These are phyloP conservation scores for Pseudogymnoascus sp. DNA, from an alignment of 2,329 filamentous ascomycete genomes.

Conservation along the genomic window DNA sequence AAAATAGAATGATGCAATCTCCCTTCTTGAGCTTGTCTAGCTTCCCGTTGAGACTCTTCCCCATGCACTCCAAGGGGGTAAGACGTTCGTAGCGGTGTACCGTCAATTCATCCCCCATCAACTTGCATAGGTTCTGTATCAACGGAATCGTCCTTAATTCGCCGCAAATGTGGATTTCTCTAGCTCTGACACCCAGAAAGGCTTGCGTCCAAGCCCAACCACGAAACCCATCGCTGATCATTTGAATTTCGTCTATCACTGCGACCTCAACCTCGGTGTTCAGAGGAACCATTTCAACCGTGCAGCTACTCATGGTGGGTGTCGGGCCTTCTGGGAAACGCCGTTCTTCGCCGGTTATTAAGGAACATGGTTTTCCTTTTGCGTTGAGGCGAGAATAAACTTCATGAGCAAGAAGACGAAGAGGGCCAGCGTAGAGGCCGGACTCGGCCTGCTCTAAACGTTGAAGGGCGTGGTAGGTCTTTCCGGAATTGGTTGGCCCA, in stretches of 20 bases:
- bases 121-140: conserved; percentile 66
- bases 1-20: conserved; percentile 84
- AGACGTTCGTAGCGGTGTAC: conserved; percentile 79
- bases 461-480: conserved; percentile 90
- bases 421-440: conserved; percentile 84
- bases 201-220: conserved; percentile 95
- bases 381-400: conserved; percentile 82
- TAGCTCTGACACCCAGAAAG: conserved; percentile 74
- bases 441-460: conserved; percentile 65
- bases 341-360: conserved; percentile 88
- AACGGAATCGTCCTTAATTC: conserved; percentile 75
- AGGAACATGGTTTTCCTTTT: conserved; percentile 65
- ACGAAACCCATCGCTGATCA: conserved; percentile 72
- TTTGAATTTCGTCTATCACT: conserved; percentile 97
- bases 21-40: conserved; percentile 69
- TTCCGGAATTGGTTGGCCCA: conserved; percentile 94
- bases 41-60: conserved; percentile 51
- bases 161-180: conserved; percentile 87
- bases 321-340: conserved; percentile 53
- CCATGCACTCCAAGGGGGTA: conserved; percentile 63
- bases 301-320: conserved; percentile 67
- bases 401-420: conserved; percentile 84
- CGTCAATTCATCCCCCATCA: conserved; percentile 71
- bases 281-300: conserved; percentile 75
- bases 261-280: conserved; percentile 61